phyloP scores from a whole-genome alignment of 2,329 filamentous ascomycete species.

The Cercospora sp. region DNA sequence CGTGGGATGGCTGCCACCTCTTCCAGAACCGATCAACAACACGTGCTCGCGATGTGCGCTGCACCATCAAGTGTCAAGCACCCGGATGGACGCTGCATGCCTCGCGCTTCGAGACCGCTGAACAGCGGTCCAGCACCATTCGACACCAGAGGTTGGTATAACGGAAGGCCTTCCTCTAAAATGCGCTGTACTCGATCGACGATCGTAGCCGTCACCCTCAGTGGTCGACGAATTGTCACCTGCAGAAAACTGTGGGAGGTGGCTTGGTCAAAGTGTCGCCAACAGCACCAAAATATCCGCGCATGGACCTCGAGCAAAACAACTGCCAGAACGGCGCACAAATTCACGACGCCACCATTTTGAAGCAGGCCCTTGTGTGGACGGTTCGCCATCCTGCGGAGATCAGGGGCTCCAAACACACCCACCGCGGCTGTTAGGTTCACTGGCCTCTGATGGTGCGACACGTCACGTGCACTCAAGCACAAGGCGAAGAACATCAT shows the following conservation, averaged over 20 bases:
- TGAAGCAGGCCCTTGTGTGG: neutral
- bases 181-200: constrained; percentile 2
- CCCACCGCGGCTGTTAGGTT: neutral
- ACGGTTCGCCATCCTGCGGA: neutral
- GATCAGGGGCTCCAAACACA: neutral
- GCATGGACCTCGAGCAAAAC: neutral
- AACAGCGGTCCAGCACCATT: neutral
- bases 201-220: neutral
- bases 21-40: constrained; percentile 15
- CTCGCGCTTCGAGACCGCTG: neutral
- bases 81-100: neutral
- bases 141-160: neutral
- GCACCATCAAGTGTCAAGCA: neutral
- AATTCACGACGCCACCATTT: neutral
- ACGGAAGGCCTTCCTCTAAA: neutral
- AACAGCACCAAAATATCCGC: neutral
- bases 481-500: neutral
- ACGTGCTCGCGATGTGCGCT: constrained; percentile 23
- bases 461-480: neutral
- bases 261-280: neutral
- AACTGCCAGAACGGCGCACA: neutral
- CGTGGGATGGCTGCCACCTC: constrained; percentile 1
- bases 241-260: neutral
- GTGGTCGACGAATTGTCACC: neutral
- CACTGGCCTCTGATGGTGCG: neutral